phyloP scores from a whole-genome alignment of 129 eudicot species.

The Tanacetum coccineum region DNA sequence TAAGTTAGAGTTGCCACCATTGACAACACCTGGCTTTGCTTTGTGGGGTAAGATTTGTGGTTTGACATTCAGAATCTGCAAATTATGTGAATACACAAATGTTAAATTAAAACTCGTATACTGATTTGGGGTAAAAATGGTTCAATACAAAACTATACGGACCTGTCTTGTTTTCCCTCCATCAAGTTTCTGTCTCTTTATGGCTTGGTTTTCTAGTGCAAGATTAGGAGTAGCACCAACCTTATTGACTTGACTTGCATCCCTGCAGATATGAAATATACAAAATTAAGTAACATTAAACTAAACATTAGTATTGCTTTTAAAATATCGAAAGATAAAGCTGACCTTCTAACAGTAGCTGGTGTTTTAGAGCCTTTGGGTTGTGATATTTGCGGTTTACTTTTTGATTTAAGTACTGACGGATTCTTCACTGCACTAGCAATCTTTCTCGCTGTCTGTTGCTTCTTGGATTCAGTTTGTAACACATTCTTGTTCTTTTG shows the following conservation, averaged over 20 bases:
- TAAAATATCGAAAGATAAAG: neutral
- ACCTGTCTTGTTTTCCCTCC: slow-evolving; percentile 88
- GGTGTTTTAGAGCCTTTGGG: slow-evolving; percentile 51
- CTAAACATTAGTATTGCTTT: too few species aligned
- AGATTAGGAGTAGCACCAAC: slow-evolving; percentile 51
- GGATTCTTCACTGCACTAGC: slow-evolving; percentile 74
- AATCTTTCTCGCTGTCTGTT: slow-evolving; percentile 57
- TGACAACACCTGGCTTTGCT: slow-evolving; percentile 49
- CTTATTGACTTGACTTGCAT: slow-evolving; percentile 30
- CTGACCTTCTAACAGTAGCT: slow-evolving; percentile 59
- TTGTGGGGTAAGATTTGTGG: slow-evolving; percentile 72
- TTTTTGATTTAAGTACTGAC: slow-evolving; percentile 52
- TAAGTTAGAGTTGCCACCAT: slow-evolving; percentile 33
- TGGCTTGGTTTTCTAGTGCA: slow-evolving; percentile 79
- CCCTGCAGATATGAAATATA: slow-evolving; percentile 28
- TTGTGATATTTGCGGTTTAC: slow-evolving; percentile 41
- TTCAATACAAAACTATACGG: neutral
- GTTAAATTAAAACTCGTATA: slow-evolving; percentile 6
- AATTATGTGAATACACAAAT: neutral
- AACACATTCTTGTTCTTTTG: slow-evolving; percentile 31
- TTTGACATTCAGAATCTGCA: slow-evolving; percentile 65
- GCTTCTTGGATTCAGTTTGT: slow-evolving; percentile 42
- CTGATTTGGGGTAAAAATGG: neutral
- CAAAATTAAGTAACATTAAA: neutral
- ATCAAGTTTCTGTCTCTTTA: slow-evolving; percentile 90